A percentile compares a stretch with the other conserved stretches of the same genome.
Evolutionary conservation across 2,329 filamentous ascomycete genomes (phyloP).

Genomic region (Aureobasidium sp.): DNA sequence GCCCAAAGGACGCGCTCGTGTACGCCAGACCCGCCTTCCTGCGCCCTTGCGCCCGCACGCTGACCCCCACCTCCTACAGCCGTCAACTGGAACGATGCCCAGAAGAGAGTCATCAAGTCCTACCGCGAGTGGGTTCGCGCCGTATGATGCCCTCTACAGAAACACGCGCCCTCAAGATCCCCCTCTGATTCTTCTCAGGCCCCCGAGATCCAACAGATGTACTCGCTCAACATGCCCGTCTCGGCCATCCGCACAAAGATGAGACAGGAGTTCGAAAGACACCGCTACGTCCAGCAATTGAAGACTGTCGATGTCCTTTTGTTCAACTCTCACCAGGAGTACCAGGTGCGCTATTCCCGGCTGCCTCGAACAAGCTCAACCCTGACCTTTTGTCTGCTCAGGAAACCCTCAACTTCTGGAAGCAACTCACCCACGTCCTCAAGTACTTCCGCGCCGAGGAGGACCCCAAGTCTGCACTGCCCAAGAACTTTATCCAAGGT

Average conservation of each 20-base stretch:
- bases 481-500: constrained; percentile 82
- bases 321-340: constrained; percentile 86
- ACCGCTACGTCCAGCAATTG: constrained; percentile 87
- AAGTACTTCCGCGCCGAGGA: constrained; percentile 91
- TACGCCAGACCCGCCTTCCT: constrained; percentile 23
- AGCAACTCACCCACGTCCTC: constrained; percentile 90
- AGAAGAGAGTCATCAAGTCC: constrained; percentile 72
- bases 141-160: constrained; percentile 51
- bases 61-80: constrained; percentile 46
- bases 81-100: constrained; percentile 81
- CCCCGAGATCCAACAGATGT: constrained; percentile 95
- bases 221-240: constrained; percentile 82
- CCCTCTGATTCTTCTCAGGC: constrained; percentile 48
- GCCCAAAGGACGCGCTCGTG: constrained; percentile 49
- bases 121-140: constrained; percentile 96
- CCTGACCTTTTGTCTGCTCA: constrained; percentile 29
- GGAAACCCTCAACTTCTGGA: constrained; percentile 99
- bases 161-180: background rate
- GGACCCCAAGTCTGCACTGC: constrained; percentile 65
- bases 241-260: constrained; percentile 85
- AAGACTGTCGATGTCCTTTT: constrained; percentile 81
- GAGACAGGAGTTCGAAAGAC: constrained; percentile 91
- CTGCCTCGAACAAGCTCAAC: background rate
- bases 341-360: constrained; percentile 58
- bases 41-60: constrained; percentile 13